These are phyloP conservation scores for Stagonosporopsis tanaceti DNA, from an alignment of 2,329 filamentous ascomycete genomes.

Conservation along the genomic window DNA sequence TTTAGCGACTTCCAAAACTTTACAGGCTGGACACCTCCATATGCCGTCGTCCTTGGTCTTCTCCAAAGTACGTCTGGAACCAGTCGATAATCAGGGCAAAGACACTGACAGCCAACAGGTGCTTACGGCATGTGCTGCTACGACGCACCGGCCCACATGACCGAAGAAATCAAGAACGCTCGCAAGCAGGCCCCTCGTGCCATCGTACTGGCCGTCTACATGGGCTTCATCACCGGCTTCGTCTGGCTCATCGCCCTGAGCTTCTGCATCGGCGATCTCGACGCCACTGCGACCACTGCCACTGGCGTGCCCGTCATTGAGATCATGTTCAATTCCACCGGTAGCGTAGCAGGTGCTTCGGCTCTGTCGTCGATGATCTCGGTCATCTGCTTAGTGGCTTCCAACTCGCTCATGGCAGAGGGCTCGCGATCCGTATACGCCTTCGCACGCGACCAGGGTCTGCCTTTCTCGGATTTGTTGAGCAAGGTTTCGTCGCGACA, in stretches of 20 bases:
- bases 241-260: conserved; percentile 51
- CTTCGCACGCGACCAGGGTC: conserved; percentile 60
- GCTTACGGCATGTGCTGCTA: conserved; percentile 65
- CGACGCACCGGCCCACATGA: conserved; percentile 61
- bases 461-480: conserved; percentile 60
- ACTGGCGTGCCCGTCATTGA: conserved; percentile 63
- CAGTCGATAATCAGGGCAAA: not conserved
- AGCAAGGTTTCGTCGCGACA: conserved; percentile 58
- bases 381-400: conserved; percentile 57
- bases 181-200: conserved; percentile 59
- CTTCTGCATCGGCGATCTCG: conserved; percentile 56
- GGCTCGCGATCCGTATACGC: conserved; percentile 58
- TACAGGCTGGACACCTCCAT: conserved; percentile 60
- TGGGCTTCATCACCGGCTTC: conserved; percentile 52
- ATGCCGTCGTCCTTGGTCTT: conserved; percentile 62
- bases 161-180: conserved; percentile 63
- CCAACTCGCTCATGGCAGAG: conserved; percentile 58
- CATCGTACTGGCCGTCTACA: conserved; percentile 51
- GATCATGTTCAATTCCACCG: conserved; percentile 61
- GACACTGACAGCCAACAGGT: conserved; percentile 1
- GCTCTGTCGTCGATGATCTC: conserved; percentile 57
- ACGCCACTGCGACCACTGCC: conserved; percentile 53
- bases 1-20: conserved; percentile 64
- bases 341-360: conserved; percentile 55
- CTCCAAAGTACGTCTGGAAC: conserved; percentile 52